phyloP scores from a whole-genome alignment of 129 eudicot genomes.

The Arctium minus region DNA sequence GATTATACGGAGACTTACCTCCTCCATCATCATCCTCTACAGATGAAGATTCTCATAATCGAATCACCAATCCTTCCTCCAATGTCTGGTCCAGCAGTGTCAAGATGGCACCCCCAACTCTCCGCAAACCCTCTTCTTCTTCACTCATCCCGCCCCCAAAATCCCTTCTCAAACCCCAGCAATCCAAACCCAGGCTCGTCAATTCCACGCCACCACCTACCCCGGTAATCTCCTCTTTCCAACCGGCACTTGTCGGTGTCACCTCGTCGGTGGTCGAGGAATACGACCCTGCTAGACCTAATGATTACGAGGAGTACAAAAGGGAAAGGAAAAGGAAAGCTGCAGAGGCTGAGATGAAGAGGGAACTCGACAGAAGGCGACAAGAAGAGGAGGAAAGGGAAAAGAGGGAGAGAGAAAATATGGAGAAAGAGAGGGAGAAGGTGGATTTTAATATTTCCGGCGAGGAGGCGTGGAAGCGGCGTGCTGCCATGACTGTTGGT shows the following conservation, averaged over 20 bases:
- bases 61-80: slow-evolving; percentile 37
- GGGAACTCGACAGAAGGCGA: slow-evolving; percentile 53
- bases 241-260: slow-evolving; percentile 73
- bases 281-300: slow-evolving; percentile 90
- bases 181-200: slow-evolving; percentile 23
- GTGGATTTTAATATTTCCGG: slow-evolving; percentile 59
- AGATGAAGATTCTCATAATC: slow-evolving; percentile 40
- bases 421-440: slow-evolving; percentile 41
- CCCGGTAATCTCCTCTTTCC: slow-evolving; percentile 28
- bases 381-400: slow-evolving; percentile 59
- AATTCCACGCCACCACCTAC: slow-evolving; percentile 8
- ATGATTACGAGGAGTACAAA: slow-evolving; percentile 84
- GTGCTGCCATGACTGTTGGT: slow-evolving; percentile 75
- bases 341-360: slow-evolving; percentile 42
- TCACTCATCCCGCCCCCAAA: slow-evolving; percentile 48
- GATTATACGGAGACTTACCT: slow-evolving; percentile 92
- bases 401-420: slow-evolving; percentile 37
- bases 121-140: slow-evolving; percentile 55
- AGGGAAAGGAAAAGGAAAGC: slow-evolving; percentile 59
- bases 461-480: slow-evolving; percentile 87
- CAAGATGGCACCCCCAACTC: slow-evolving; percentile 78
- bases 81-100: slow-evolving; percentile 74
- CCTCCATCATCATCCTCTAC: slow-evolving; percentile 86
- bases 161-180: slow-evolving; percentile 35
- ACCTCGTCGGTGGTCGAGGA: slow-evolving; percentile 71